A percentile compares a stretch with the other conserved stretches of the same genome.
These are phyloP conservation scores for Metarhizium robertsii DNA, from an alignment of 2,329 filamentous ascomycete genomes.

Conservation along the genomic window DNA sequence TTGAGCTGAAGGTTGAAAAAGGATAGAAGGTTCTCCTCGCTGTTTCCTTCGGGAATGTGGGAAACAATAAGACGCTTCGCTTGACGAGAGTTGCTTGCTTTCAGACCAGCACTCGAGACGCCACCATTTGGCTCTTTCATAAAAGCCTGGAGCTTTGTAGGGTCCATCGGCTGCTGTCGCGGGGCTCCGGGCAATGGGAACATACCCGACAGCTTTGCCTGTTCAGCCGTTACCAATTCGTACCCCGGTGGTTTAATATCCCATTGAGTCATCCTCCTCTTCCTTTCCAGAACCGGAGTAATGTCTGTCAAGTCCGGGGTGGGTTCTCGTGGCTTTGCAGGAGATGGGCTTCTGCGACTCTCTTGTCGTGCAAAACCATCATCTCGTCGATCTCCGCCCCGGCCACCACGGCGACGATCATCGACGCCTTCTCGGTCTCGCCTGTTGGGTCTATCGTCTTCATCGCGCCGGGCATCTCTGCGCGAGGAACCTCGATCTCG, in stretches of 20 bases:
- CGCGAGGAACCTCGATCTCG: slow-evolving; percentile 55
- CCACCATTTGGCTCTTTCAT: slow-evolving; percentile 79
- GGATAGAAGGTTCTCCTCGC: slow-evolving; percentile 64
- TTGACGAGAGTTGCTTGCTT: slow-evolving; percentile 88
- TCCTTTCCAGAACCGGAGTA: slow-evolving; percentile 72
- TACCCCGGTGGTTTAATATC: slow-evolving; percentile 98
- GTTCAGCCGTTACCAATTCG: slow-evolving; percentile 95
- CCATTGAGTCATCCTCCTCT: slow-evolving; percentile 94
- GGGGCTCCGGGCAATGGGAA: slow-evolving; percentile 95
- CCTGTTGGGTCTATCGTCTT: slow-evolving; percentile 47
- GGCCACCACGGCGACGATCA: slow-evolving; percentile 42
- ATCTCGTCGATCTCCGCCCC: slow-evolving; percentile 27
- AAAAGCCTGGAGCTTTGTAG: slow-evolving; percentile 85
- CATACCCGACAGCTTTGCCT: slow-evolving; percentile 98
- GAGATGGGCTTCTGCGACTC: slow-evolving; percentile 64
- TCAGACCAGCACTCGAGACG: slow-evolving; percentile 67
- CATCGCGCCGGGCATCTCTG: slow-evolving; percentile 56
- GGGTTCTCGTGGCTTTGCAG: slow-evolving; percentile 84
- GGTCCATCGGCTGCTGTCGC: slow-evolving; percentile 90
- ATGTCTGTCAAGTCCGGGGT: slow-evolving; percentile 90
- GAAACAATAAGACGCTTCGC: slow-evolving; percentile 84
- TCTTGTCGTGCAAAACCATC: slow-evolving; percentile 34
- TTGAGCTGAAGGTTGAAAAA: slow-evolving; percentile 98
- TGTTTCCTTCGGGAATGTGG: slow-evolving; percentile 66
- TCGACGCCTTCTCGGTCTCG: slow-evolving; percentile 47